Base-by-base conservation (phyloP, 2,329 filamentous ascomycete genomes). In the Ceratocystis huliohia region DNA sequence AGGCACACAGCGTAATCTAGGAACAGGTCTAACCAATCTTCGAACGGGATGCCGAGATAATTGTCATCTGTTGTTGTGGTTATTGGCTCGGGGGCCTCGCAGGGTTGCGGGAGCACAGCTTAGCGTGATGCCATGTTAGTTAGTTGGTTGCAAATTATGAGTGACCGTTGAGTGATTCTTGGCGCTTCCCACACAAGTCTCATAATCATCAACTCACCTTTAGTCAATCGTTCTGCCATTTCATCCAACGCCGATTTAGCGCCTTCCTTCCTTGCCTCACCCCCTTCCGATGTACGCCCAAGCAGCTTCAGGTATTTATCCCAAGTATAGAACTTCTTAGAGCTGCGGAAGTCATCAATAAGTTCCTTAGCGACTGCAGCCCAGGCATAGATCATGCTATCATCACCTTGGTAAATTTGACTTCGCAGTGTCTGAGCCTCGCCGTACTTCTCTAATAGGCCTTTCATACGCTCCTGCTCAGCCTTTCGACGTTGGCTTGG, bases 21-120 rank as follows among this genome's bases (percentile, higher is more conserved):
- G 73, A 99, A 96, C 0, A 96, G 81, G 70, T 95, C 89, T 2
- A 96, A 82, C 94, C 94, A 99, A 61, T 85, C 82, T 67, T 86
- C 80, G 72, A 97, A 96, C 0, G 85, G 79, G 61, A 97, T 89
- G 6, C 88, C 88, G 70, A 90, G 87, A 72, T 91, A 92, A 68
- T 73, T 78, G 30, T 77, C 76, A 20, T 68, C 70, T 25, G 37
- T 45, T 0, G 33, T 25, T 22, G 30, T 45, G 8, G 44, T 28
- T 13, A 50, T 33, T 45, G 53, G 63, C 20, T 61, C 63, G 1
- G 57, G 64, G n/a, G 45, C 45, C 45, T 57, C 33, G 28, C 68
- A 69, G 61, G 28, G 66, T 70, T 46, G 68, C 63, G 48, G 71
- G 45, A 72, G 66, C 20, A 65, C 44, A 13, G 67, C 67, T 68